Conservation (phyloP, 2,329 filamentous ascomycete species). For the Neofusicoccum ribis region DNA sequence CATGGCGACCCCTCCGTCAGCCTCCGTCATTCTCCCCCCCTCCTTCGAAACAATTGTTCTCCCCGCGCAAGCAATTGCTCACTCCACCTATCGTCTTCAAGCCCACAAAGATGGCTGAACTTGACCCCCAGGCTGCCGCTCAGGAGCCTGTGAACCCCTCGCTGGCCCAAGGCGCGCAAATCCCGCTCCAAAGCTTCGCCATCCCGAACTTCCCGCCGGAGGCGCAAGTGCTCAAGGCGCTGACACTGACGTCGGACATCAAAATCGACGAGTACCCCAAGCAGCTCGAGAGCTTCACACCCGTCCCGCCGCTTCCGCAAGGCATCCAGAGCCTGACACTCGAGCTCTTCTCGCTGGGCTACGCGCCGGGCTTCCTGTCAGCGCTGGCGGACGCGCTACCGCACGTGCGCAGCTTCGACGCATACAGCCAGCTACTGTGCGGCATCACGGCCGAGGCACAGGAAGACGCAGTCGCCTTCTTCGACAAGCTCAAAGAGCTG, state of each 20-base stretch:
- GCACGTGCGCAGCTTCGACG: constrained; percentile 44
- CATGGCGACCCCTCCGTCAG: background rate
- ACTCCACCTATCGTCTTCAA: background rate
- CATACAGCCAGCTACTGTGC: constrained; percentile 49
- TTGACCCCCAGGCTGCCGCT: constrained; percentile 3
- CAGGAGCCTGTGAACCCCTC: constrained; percentile 20
- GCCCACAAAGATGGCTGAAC: constrained; percentile 7
- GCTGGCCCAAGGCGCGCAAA: constrained; percentile 46
- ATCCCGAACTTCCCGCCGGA: constrained; percentile 48
- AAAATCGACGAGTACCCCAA: constrained; percentile 48
- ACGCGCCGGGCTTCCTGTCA: constrained; percentile 46
- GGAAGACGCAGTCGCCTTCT: constrained; percentile 45
- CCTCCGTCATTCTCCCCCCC: background rate
- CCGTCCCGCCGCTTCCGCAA: constrained; percentile 33
- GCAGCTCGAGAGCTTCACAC: constrained; percentile 33
- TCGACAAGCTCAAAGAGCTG: constrained; percentile 38
- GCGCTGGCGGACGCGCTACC: constrained; percentile 42
- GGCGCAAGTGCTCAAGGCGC: constrained; percentile 44
- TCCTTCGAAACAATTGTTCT: background rate
- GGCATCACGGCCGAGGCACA: constrained; percentile 42
- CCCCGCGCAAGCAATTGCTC: background rate
- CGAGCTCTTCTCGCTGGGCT: constrained; percentile 52
- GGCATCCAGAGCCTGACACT: constrained; percentile 48
- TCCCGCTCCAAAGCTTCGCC: constrained; percentile 47
- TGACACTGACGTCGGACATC: constrained; percentile 53